A percentile compares a stretch with the other conserved stretches of the same genome.
These are phyloP conservation scores for Blastomyces silverae DNA, from an alignment of 2,329 filamentous ascomycete genomes.

Conservation along the genomic window DNA sequence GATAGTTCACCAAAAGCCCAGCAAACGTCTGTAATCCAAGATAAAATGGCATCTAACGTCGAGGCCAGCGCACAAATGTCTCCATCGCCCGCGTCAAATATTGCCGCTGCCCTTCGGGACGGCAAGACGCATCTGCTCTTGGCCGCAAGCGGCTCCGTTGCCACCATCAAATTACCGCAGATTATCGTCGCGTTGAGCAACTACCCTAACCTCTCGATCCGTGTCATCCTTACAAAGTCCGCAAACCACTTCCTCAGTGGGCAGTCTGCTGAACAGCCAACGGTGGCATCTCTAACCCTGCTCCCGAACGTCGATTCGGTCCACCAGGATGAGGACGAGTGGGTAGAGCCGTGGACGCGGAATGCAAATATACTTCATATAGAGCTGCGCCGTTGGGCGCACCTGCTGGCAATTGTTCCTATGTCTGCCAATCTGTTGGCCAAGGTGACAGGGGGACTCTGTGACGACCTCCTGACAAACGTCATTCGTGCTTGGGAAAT, in stretches of 20 bases:
- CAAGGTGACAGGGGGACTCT: constrained; percentile 71
- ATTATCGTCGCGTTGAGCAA: constrained; percentile 48
- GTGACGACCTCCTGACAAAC: constrained; percentile 65
- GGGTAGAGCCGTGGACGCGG: constrained; percentile 68
- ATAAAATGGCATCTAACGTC: background rate
- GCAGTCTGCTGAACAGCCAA: constrained; percentile 70
- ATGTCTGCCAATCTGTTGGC: constrained; percentile 79
- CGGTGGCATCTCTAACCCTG: constrained; percentile 51
- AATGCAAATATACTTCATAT: constrained; percentile 84
- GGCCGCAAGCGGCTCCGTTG: constrained; percentile 67
- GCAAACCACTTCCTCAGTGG: constrained; percentile 69
- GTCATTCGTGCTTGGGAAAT: constrained; percentile 84
- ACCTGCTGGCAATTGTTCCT: constrained; percentile 72
- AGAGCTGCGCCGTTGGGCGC: constrained; percentile 73
- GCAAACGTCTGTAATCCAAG: background rate
- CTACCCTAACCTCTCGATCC: constrained; percentile 60
- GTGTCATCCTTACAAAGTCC: constrained; percentile 70
- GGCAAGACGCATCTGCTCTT: constrained; percentile 41
- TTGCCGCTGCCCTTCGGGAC: constrained; percentile 17
- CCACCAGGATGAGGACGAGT: constrained; percentile 81
- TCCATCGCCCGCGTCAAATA: background rate
- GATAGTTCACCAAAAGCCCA: background rate
- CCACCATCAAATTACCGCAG: constrained; percentile 72
- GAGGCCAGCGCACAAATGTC: background rate
- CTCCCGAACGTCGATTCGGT: constrained; percentile 71